A percentile compares a stretch with the other conserved stretches of the same genome.
These are phyloP conservation scores for Saturnispora bothae DNA, from an alignment of 805 yeast species.

Conservation along the genomic window DNA sequence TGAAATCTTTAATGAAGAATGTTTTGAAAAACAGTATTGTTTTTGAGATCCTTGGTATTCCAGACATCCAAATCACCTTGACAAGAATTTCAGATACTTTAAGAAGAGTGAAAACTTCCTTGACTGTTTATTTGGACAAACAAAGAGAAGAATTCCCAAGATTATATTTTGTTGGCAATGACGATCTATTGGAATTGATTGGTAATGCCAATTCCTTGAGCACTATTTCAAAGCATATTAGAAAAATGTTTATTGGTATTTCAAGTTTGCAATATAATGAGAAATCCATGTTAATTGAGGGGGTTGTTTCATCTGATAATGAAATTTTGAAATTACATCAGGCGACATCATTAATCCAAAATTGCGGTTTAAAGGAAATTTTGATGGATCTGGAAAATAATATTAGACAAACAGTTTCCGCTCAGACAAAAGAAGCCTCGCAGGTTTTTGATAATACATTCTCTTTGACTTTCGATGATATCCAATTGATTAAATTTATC, in stretches of 20 bases:
- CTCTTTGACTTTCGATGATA: background rate
- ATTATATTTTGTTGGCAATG: slow-evolving; percentile 82
- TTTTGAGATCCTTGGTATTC: slow-evolving; percentile 43
- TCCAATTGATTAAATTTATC: slow-evolving; percentile 27
- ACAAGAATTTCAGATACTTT: slow-evolving; percentile 47
- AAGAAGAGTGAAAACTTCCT: slow-evolving; percentile 46
- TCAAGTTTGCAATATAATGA: slow-evolving; percentile 27
- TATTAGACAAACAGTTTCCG: slow-evolving; percentile 39
- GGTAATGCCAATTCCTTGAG: slow-evolving; percentile 47
- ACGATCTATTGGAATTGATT: slow-evolving; percentile 72
- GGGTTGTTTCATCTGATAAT: slow-evolving; percentile 53
- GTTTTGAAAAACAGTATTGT: slow-evolving; percentile 40
- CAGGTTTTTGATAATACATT: slow-evolving; percentile 14
- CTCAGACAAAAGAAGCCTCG: slow-evolving; percentile 25
- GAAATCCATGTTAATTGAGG: slow-evolving; percentile 24
- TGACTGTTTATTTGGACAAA: slow-evolving; percentile 68
- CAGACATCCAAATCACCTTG: slow-evolving; percentile 38
- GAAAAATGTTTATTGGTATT: slow-evolving; percentile 66
- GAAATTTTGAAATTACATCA: slow-evolving; percentile 39
- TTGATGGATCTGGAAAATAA: slow-evolving; percentile 45
- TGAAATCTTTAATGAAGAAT: slow-evolving; percentile 39
- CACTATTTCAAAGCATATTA: slow-evolving; percentile 46
- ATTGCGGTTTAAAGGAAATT: slow-evolving; percentile 49
- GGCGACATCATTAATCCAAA: slow-evolving; percentile 34
- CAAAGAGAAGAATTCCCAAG: slow-evolving; percentile 74